Evolutionary conservation across 208 protist genomes (phyloP).

Genomic region (Trichomonas tenax): DNA sequence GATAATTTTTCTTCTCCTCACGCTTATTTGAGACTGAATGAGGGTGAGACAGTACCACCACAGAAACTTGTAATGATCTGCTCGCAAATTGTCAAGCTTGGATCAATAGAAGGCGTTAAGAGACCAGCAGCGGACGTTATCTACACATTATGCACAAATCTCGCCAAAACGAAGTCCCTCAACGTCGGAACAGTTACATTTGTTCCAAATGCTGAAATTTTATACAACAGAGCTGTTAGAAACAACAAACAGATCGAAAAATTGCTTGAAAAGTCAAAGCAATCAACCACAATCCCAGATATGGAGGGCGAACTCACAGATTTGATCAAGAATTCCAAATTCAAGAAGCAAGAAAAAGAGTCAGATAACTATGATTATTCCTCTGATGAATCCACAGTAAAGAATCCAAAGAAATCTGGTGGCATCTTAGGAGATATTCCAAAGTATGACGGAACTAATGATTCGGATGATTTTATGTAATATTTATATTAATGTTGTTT

Average conservation of each 20-base stretch:
- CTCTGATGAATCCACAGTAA: background rate
- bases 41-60: background rate
- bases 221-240: background rate
- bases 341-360: background rate
- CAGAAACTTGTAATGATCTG: background rate
- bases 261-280: background rate
- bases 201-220: background rate
- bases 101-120: conserved; percentile 13
- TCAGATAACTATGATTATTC: background rate
- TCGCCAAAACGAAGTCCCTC: background rate
- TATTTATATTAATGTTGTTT: background rate
- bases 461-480: background rate
- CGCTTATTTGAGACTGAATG: background rate
- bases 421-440: background rate
- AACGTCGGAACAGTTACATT: background rate
- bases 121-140: background rate
- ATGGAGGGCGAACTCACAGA: background rate
- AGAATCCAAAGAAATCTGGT: background rate
- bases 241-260: background rate
- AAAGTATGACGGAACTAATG: background rate
- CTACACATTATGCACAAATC: background rate
- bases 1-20: background rate
- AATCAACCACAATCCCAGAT: background rate
- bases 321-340: background rate
- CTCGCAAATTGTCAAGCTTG: background rate